Evolutionary conservation across 176 grass and related monocot genomes (phyloP).

Genomic region (Cenchrus purpureus): DNA sequence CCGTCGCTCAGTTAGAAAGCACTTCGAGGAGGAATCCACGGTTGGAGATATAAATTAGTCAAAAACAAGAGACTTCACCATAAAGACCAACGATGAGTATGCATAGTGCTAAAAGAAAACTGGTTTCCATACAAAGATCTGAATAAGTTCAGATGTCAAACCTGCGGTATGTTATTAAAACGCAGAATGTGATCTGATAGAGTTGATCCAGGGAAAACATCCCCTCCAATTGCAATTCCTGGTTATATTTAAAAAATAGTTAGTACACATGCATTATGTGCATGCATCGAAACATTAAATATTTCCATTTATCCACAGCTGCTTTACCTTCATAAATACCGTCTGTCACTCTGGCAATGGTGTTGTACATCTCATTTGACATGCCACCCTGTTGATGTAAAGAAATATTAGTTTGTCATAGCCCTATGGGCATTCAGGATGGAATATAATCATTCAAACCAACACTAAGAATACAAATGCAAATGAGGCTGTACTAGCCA

Average conservation of each 20-base stretch:
- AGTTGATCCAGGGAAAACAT: slow-evolving; percentile 99
- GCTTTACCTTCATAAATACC: slow-evolving; percentile 98
- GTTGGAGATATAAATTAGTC: slow-evolving; percentile 5
- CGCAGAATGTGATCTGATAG: slow-evolving; percentile 94
- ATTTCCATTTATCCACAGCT: slow-evolving; percentile 18
- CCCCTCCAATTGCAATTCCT: slow-evolving; percentile 99
- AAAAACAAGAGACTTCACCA: not conserved
- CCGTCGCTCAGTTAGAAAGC: not conserved
- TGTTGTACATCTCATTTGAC: slow-evolving; percentile 99
- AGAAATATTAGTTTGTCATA: slow-evolving; percentile 14
- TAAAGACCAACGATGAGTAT: slow-evolving; percentile 8
- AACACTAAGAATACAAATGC: not conserved
- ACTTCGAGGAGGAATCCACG: not conserved
- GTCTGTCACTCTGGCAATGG: slow-evolving; percentile 95
- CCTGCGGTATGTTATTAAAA: slow-evolving; percentile 98
- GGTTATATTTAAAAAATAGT: slow-evolving; percentile 26
- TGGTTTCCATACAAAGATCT: slow-evolving; percentile 6
- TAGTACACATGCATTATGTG: slow-evolving; percentile 6
- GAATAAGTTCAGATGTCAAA: slow-evolving; percentile 35
- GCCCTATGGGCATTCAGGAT: not conserved
- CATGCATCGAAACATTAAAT: not conserved
- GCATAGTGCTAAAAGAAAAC: not conserved
- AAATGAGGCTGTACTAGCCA: not conserved
- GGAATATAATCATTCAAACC: not conserved
- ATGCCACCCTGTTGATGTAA: slow-evolving; percentile 82